phyloP scores from a whole-genome alignment of 139 green algal species.

The Closterium sp. region DNA sequence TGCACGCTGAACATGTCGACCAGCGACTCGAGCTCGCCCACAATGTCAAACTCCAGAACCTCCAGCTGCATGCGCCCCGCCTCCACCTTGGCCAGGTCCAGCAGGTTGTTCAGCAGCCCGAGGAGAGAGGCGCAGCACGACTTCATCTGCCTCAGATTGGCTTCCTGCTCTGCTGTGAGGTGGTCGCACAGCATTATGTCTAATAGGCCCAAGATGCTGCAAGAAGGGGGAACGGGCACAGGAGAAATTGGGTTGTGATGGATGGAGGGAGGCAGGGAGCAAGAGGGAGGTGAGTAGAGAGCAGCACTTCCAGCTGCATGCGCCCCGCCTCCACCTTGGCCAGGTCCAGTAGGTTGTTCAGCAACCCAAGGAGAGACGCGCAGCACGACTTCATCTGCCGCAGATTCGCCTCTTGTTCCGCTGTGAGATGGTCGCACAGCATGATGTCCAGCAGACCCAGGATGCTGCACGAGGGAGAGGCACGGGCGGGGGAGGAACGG shows the following conservation, averaged over 20 bases:
- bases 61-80: constrained; percentile 43
- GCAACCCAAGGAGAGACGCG: constrained; percentile 30
- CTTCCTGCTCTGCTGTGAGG: constrained; percentile 35
- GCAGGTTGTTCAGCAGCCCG: constrained; percentile 44
- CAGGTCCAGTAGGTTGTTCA: constrained; percentile 50
- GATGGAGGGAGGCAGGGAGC: no score
- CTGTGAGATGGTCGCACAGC: no score
- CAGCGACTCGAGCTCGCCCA: constrained; percentile 35
- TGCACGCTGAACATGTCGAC: constrained; percentile 49
- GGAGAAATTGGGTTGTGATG: no score
- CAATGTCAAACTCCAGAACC: constrained; percentile 37
- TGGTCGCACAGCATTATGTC: constrained; percentile 45
- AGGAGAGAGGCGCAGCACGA: constrained; percentile 27
- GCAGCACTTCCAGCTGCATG: constrained; percentile 31
- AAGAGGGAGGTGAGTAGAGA: no score
- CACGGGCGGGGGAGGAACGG: no score
- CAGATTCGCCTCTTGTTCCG: no score
- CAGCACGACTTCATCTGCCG: no score
- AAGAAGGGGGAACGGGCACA: no score
- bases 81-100: constrained; percentile 48
- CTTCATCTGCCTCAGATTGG: constrained; percentile 40
- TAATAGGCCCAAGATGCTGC: constrained; percentile 52
- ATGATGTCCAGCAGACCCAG: no score
- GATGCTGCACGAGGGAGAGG: no score
- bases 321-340: constrained; percentile 47